A percentile compares a stretch with the other conserved stretches of the same genome.
Evolutionary conservation across 2,329 filamentous ascomycete genomes (phyloP).

Genomic region (Paecilomyces formosus): DNA sequence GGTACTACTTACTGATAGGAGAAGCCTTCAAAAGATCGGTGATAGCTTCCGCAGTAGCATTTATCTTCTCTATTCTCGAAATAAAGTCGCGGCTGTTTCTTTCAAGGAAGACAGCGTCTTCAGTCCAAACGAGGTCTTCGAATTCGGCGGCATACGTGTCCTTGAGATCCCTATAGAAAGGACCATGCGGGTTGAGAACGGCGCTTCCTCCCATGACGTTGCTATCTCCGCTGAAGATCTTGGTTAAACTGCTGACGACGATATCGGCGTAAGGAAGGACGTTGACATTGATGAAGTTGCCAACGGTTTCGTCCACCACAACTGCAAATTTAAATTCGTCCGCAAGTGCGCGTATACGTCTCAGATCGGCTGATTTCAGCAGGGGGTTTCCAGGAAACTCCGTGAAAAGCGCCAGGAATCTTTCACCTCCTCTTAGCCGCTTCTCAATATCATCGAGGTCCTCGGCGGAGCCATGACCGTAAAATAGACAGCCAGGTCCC

Average conservation of each 20-base stretch:
- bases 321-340: slow-evolving; percentile 81
- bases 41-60: slow-evolving; percentile 75
- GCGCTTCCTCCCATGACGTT: slow-evolving; percentile 92
- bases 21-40: slow-evolving; percentile 61
- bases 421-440: slow-evolving; percentile 63
- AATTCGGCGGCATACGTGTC: slow-evolving; percentile 56
- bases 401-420: slow-evolving; percentile 77
- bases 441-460: slow-evolving; percentile 79
- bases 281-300: slow-evolving; percentile 93
- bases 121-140: slow-evolving; percentile 88
- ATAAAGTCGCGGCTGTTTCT: slow-evolving; percentile 91
- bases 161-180: slow-evolving; percentile 65
- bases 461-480: slow-evolving; percentile 66
- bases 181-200: slow-evolving; percentile 59
- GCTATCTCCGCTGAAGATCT: slow-evolving; percentile 94
- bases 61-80: slow-evolving; percentile 73
- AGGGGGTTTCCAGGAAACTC: slow-evolving; percentile 94
- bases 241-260: slow-evolving; percentile 90
- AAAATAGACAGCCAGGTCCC: slow-evolving; percentile 81
- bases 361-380: slow-evolving; percentile 73
- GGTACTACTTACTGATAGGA: slow-evolving; percentile 37
- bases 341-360: slow-evolving; percentile 70
- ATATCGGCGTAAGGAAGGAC: slow-evolving; percentile 84
- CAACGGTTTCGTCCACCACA: slow-evolving; percentile 92
- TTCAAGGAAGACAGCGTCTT: slow-evolving; percentile 92